phyloP scores from a whole-genome alignment of 768 basidiomycete species.

The Naganishia vaughanmartiniae region DNA sequence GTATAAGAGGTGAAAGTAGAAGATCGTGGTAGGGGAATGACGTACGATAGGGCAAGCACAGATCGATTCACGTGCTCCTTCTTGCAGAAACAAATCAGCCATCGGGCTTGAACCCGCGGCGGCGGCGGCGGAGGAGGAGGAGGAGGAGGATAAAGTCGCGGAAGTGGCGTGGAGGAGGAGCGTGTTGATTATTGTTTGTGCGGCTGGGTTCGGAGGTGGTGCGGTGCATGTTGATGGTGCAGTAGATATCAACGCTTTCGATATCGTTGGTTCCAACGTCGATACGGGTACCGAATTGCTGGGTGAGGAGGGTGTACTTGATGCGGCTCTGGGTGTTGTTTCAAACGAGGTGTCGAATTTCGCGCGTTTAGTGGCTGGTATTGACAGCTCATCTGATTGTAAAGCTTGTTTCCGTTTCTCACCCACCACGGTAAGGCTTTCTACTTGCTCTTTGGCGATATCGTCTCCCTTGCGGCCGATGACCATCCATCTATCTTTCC shows the following conservation, averaged over 20 bases:
- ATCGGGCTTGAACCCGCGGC: background rate
- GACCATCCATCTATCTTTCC: conserved; percentile 25
- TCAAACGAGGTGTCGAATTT: background rate
- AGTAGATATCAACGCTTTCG: too few species aligned
- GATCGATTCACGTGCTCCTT: conserved; percentile 37
- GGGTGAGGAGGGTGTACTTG: too few species aligned
- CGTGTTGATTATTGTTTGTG: background rate
- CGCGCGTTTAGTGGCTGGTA: too few species aligned
- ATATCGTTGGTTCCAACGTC: too few species aligned
- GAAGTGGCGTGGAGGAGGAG: background rate
- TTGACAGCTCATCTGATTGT: too few species aligned
- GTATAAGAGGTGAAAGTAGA: too few species aligned
- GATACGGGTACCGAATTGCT: too few species aligned
- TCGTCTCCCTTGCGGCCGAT: background rate
- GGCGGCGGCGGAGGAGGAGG: background rate
- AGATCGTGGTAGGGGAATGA: background rate
- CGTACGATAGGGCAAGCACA: conserved; percentile 15
- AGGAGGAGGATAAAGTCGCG: background rate
- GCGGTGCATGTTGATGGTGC: too few species aligned
- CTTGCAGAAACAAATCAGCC: conserved; percentile 47
- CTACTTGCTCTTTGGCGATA: background rate
- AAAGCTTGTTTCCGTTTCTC: background rate
- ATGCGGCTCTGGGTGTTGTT: too few species aligned
- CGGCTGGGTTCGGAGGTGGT: background rate
- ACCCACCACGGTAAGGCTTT: background rate